Evolutionary conservation across 305 asterid species (phyloP), one percentile per base, ranked within the genome.

Genomic region (Fraxinus ornus): DNA sequence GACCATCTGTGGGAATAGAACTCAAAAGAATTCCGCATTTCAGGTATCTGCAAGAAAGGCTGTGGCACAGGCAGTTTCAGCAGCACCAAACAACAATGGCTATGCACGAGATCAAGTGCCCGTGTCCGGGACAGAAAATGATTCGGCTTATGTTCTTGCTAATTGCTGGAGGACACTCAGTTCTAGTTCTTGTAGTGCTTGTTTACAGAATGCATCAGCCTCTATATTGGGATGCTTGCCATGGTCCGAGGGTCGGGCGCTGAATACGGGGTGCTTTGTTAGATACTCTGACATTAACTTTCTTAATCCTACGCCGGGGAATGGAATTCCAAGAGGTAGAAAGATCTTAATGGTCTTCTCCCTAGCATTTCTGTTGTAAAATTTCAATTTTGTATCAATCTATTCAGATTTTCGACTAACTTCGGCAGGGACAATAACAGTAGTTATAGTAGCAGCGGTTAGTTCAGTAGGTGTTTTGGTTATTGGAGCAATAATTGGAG

Each of bases 211-310:
- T 71, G 91, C 91, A 33, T 84, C 88, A 70, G 36, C 68, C 0
- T 82, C 85, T 12, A 55, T 84, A 32, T 22, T 72, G 68, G 41
- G 84, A 21, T 88, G 91, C 83, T 80, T 86, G 39, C 91, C 89
- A 33, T 78, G 77, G 82, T 84, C 91, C 0, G 88, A 80, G 37
- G 88, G 89, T 47, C 75, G 79, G 24, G 88, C 90, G 0, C 41
- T 82, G 19, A 73, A 78, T 52, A 82, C 88, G 1, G 89, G 88
- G 26, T 86, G 90, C 70, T 84, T 88, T 80, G 75, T 86, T 84
- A 88, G 89, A 33, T 88, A 88, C 35, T 84, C 90, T 0, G 89
- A 70, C 70, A 75, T 82, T 12, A 81, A 82, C 68, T 88, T 88
- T 66, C 88, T 88, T 21, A 80, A 84, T 76, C 24, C 79, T 52